Evolutionary conservation across 345 rosid genomes (phyloP).

Genomic region (Luvunga scandens): DNA sequence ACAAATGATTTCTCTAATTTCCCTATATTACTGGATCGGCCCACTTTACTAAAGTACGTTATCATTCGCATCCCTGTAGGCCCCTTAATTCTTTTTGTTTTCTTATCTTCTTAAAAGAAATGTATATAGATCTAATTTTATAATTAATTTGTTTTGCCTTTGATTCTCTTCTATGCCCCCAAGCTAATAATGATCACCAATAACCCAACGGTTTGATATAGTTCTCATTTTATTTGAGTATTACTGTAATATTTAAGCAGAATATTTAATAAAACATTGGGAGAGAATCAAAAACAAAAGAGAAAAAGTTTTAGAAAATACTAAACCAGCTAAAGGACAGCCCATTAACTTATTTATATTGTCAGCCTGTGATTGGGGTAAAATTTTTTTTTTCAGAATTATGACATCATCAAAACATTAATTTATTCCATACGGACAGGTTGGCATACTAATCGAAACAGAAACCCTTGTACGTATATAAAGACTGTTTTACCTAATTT

Average conservation of each 20-base stretch:
- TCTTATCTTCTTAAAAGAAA: background rate
- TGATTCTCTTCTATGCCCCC: background rate
- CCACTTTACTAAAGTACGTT: constrained; percentile 12
- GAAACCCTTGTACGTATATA: too few relatives aligned
- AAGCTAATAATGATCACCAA: background rate
- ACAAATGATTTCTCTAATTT: background rate
- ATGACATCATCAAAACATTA: too few relatives aligned
- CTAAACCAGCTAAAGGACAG: background rate
- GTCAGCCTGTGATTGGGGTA: background rate
- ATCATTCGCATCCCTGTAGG: background rate
- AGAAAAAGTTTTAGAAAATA: too few relatives aligned
- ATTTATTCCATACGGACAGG: too few relatives aligned
- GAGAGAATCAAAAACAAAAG: background rate
- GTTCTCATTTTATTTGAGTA: background rate
- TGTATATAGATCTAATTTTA: too few relatives aligned
- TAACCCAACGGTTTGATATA: background rate
- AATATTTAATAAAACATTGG: background rate
- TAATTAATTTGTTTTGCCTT: background rate
- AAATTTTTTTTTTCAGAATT: too few relatives aligned
- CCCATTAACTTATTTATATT: background rate
- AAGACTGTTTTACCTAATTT: too few relatives aligned
- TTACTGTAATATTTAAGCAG: background rate
- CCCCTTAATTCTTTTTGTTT: background rate
- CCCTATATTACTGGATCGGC: background rate
- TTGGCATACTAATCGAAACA: too few relatives aligned